Percentiles rank a stretch among this genome's conserved stretches.
These are phyloP conservation scores for Ceratocystis cubensis DNA, from an alignment of 2,329 filamentous ascomycete genomes.

Conservation along the genomic window DNA sequence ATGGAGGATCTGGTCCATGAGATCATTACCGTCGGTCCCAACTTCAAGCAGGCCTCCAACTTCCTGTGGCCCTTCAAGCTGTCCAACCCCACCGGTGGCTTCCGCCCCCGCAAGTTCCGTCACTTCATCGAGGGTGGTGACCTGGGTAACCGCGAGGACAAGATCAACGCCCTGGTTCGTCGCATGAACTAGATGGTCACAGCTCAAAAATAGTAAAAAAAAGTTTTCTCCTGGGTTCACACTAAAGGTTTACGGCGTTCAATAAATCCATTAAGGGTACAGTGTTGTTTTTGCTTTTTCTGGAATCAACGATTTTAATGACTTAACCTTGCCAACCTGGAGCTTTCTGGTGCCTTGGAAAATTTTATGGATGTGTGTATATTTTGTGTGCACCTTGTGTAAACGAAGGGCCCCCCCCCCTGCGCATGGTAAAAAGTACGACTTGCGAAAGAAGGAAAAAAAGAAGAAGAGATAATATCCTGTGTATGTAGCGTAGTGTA, in stretches of 20 bases:
- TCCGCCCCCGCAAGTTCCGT: slow-evolving; percentile 95
- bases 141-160: slow-evolving; percentile 94
- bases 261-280: slow-evolving; percentile 19
- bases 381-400: neutral
- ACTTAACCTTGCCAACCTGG: slow-evolving; percentile 1
- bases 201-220: slow-evolving; percentile 26
- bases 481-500: neutral
- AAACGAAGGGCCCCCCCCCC: neutral
- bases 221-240: slow-evolving; percentile 20
- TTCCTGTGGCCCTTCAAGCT: slow-evolving; percentile 99
- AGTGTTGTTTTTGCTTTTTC: slow-evolving; percentile 21
- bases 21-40: slow-evolving; percentile 96
- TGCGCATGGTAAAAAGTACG: neutral
- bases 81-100: slow-evolving; percentile 92
- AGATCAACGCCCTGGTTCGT: slow-evolving; percentile 91
- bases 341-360: neutral
- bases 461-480: neutral
- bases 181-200: slow-evolving; percentile 77
- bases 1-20: slow-evolving; percentile 99
- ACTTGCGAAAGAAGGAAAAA: neutral
- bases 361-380: neutral
- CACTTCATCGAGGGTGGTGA: slow-evolving; percentile 99
- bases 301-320: slow-evolving; percentile 19
- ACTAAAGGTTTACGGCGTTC: slow-evolving; percentile 23
- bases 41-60: slow-evolving; percentile 99